Conservation (phyloP, 768 basidiomycete genomes). For the Ramaria sp. region DNA sequence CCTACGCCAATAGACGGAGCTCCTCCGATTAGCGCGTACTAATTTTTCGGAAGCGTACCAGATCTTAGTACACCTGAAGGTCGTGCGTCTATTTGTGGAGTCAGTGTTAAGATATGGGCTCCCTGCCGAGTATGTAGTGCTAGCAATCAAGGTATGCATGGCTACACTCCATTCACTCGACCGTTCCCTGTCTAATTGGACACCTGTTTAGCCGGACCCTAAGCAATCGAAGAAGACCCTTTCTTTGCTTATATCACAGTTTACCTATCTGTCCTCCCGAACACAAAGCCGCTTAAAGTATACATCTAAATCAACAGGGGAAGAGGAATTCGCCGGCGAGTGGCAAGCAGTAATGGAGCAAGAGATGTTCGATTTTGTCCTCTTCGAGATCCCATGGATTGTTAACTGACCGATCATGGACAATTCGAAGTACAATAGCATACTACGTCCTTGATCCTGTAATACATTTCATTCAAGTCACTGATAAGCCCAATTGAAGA, state of each 20-base stretch:
- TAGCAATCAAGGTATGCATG: constrained; percentile 76
- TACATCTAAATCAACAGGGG: constrained; percentile 25
- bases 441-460: background rate
- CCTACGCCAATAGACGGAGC: constrained; percentile 55
- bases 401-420: constrained; percentile 33
- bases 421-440: background rate
- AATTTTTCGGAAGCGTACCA: constrained; percentile 98
- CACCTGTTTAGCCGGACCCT: constrained; percentile 59
- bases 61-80: constrained; percentile 85
- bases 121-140: constrained; percentile 80
- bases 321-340: constrained; percentile 76
- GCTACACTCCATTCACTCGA: background rate
- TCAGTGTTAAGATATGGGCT: constrained; percentile 92
- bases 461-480: no score
- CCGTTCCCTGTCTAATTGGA: background rate
- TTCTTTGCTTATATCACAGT: constrained; percentile 59
- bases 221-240: constrained; percentile 77
- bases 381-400: constrained; percentile 92
- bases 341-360: constrained; percentile 90
- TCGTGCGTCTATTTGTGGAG: constrained; percentile 85
- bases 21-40: constrained; percentile 79
- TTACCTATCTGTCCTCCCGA: constrained; percentile 69
- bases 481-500: no score
- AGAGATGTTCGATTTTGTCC: constrained; percentile 90
- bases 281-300: constrained; percentile 40